These are phyloP conservation scores for Aspergillus fischeri DNA, from an alignment of 2,329 filamentous ascomycete genomes.

Conservation along the genomic window DNA sequence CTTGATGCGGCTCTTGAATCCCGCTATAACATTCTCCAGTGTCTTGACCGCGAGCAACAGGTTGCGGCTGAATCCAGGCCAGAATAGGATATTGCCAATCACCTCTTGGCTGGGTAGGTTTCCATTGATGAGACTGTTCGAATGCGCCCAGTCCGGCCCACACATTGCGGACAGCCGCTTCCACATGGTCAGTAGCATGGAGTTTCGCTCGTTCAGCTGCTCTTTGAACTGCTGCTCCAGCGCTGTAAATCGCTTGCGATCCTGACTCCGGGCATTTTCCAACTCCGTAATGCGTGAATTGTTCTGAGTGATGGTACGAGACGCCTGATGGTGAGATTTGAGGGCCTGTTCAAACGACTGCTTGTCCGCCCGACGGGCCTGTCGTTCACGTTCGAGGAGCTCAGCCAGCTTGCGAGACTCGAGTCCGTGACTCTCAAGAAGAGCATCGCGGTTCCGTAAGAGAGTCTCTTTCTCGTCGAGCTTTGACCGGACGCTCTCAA, in stretches of 20 bases:
- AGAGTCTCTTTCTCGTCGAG: constrained; percentile 87
- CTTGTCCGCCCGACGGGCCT: constrained; percentile 79
- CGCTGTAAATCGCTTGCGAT: constrained; percentile 69
- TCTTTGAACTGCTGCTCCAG: constrained; percentile 81
- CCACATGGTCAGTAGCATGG: constrained; percentile 83
- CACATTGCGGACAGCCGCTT: constrained; percentile 80
- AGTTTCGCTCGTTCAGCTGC: constrained; percentile 84
- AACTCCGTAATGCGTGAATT: constrained; percentile 82
- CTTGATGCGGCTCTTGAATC: constrained; percentile 76
- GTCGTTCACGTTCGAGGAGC: constrained; percentile 84
- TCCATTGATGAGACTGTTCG: constrained; percentile 83
- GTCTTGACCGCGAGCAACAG: constrained; percentile 81
- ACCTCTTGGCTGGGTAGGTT: constrained; percentile 81
- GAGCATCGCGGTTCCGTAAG: constrained; percentile 80
- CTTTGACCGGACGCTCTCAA: constrained; percentile 71
- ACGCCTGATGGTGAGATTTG: constrained; percentile 80
- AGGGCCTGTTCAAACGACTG: constrained; percentile 83
- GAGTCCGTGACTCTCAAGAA: constrained; percentile 83
- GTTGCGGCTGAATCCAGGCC: constrained; percentile 83
- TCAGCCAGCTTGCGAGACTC: constrained; percentile 82
- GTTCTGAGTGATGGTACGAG: constrained; percentile 78
- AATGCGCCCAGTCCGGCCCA: constrained; percentile 86
- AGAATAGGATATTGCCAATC: constrained; percentile 71
- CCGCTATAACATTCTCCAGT: constrained; percentile 72
- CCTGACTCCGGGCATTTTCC: constrained; percentile 71